phyloP scores from a whole-genome alignment of 768 basidiomycete species.

The Boletellus sp. region DNA sequence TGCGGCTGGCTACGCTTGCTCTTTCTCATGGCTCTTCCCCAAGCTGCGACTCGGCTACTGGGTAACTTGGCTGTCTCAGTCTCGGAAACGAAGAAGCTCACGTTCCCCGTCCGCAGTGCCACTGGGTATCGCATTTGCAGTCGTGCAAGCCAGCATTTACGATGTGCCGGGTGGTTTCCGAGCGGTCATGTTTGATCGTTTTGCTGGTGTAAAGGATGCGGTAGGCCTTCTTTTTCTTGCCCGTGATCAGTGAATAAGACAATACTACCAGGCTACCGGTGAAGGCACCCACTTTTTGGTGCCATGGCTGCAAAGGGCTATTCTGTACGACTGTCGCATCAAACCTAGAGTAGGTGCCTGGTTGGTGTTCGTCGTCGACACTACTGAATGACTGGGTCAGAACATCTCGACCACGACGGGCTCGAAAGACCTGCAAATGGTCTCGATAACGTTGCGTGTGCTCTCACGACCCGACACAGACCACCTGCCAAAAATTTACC shows the following conservation, averaged over 20 bases:
- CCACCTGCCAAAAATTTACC: conserved; percentile 91
- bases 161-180: conserved; percentile 89
- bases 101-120: conserved; percentile 20
- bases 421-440: conserved; percentile 98
- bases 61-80: conserved; percentile 33
- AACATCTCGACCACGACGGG: conserved; percentile 99
- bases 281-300: conserved; percentile 97
- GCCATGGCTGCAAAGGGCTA: conserved; percentile 94
- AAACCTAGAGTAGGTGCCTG: conserved; percentile 75
- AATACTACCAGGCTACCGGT: conserved; percentile 60
- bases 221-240: conserved; percentile 37
- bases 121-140: conserved; percentile 41
- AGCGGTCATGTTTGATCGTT: conserved; percentile 98
- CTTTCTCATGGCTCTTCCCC: conserved; percentile 47
- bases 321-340: conserved; percentile 95
- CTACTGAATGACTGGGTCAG: conserved; percentile 37
- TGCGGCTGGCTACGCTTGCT: background rate
- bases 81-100: conserved; percentile 9
- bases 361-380: background rate
- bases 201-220: conserved; percentile 82
- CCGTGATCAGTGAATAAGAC: background rate
- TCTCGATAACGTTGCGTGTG: conserved; percentile 93
- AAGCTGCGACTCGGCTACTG: conserved; percentile 45
- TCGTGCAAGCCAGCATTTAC: conserved; percentile 51
- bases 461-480: conserved; percentile 88